These are phyloP conservation scores for Coccomyxa sp. DNA, from an alignment of 139 green algal genomes.

Conservation along the genomic window DNA sequence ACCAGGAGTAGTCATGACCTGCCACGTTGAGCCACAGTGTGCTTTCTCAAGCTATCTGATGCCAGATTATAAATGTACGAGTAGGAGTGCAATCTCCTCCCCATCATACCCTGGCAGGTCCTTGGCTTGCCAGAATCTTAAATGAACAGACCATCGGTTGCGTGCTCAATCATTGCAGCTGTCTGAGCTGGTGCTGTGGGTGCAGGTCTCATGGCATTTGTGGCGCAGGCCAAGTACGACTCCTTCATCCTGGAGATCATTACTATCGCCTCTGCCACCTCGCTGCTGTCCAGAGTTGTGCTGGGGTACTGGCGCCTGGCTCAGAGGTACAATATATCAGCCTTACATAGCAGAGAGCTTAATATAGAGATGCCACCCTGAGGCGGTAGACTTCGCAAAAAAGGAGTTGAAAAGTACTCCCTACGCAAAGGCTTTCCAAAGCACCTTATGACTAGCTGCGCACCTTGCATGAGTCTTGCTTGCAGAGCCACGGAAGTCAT, in stretches of 20 bases:
- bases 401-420: background rate
- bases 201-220: conserved; percentile 10
- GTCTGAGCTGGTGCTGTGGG: background rate
- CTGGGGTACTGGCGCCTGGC: conserved; percentile 41
- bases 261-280: conserved; percentile 13
- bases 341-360: background rate
- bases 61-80: background rate
- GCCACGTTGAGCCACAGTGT: background rate
- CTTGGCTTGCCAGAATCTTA: too few relatives aligned
- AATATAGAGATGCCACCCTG: background rate
- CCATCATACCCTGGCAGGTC: background rate
- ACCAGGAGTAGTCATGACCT: background rate
- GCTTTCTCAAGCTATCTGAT: background rate
- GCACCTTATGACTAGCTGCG: background rate
- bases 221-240: conserved; percentile 28
- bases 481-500: background rate
- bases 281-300: conserved; percentile 19
- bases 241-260: conserved; percentile 34
- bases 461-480: background rate
- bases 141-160: background rate
- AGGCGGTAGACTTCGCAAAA: background rate
- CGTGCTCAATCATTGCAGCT: background rate
- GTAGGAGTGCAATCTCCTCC: background rate
- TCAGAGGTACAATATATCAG: conserved; percentile 11
- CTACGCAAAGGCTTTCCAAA: background rate